Evolutionary conservation across 176 grass and related monocot species (phyloP).

Genomic region (Saccharum spontaneum): DNA sequence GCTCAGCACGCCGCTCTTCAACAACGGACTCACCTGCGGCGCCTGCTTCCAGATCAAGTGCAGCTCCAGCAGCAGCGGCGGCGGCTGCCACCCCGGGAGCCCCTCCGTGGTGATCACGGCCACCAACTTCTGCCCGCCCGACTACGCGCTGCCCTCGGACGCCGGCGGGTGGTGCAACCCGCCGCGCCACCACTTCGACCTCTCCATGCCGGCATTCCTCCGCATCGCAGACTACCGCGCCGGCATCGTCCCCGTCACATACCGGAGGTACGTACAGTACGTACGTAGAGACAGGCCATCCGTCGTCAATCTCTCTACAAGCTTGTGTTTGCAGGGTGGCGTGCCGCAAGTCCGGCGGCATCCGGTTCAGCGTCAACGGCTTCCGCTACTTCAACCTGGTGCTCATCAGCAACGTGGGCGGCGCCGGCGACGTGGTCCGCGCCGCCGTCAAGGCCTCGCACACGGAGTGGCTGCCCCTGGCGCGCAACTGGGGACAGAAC

Average conservation of each 20-base stretch:
- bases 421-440: too few relatives aligned
- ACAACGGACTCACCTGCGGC: constrained; percentile 50
- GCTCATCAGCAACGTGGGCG: neutral
- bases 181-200: constrained; percentile 71
- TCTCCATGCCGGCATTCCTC: constrained; percentile 81
- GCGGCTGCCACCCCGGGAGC: too few relatives aligned
- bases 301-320: too few relatives aligned
- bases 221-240: constrained; percentile 82
- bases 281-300: too few relatives aligned
- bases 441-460: neutral
- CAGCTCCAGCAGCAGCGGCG: neutral
- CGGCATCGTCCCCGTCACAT: constrained; percentile 81
- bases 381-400: too few relatives aligned
- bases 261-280: constrained; percentile 50
- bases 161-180: constrained; percentile 84
- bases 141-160: constrained; percentile 20
- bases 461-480: neutral
- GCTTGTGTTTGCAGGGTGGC: too few relatives aligned
- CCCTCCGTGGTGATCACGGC: constrained; percentile 26
- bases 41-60: constrained; percentile 71
- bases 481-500: too few relatives aligned
- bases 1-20: constrained; percentile 76
- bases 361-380: too few relatives aligned
- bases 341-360: too few relatives aligned
- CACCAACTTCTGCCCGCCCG: constrained; percentile 56